These are phyloP conservation scores for grape (Vitis vinifera) DNA, from an alignment of 164 flowering plant species.

Conservation along the genomic window ASM3070453v1 NC_081806.1:2219501-2220000, in stretches of 20 bases:
- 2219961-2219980: too few species aligned
- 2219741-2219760: slow-evolving; percentile 97
- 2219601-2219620: too few species aligned
- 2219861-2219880: slow-evolving; percentile 92
- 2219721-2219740: slow-evolving; percentile 93
- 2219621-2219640: too few species aligned
- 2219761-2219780: slow-evolving; percentile 90
- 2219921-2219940: neutral
- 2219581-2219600: neutral
- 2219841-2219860: slow-evolving; percentile 87
- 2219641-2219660: neutral
- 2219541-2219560: slow-evolving; percentile 63
- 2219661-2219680: neutral
- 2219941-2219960: neutral
- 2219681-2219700: slow-evolving; percentile 6
- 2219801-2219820: slow-evolving; percentile 81
- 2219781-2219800: slow-evolving; percentile 84
- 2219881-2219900: slow-evolving; percentile 68
- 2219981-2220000: too few species aligned
- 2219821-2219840: slow-evolving; percentile 89
- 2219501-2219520: slow-evolving; percentile 99
- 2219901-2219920: slow-evolving; percentile 2
- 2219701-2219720: slow-evolving; percentile 47
- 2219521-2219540: slow-evolving; percentile 98
- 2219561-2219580: neutral